Evolutionary conservation across 2,329 filamentous ascomycete genomes (phyloP).

Genomic region (Ambrosiella xylebori): DNA sequence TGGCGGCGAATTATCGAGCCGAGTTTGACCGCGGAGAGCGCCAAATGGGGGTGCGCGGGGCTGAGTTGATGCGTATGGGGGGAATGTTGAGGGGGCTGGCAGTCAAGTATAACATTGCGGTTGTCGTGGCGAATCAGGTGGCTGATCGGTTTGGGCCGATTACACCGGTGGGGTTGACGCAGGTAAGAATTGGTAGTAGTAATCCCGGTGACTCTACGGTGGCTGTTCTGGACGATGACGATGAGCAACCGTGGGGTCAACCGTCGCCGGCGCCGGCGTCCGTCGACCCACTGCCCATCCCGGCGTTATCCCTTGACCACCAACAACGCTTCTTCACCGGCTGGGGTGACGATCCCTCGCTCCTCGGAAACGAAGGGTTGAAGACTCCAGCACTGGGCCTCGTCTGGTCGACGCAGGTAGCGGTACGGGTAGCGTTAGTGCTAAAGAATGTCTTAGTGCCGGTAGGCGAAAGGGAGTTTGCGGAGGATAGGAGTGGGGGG

Average conservation of each 20-base stretch:
- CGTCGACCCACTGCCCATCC: conserved; percentile 22
- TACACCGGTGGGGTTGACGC: conserved; percentile 14
- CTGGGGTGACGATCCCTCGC: conserved; percentile 58
- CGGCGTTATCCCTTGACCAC: conserved; percentile 59
- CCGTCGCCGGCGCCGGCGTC: conserved; percentile 21
- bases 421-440: conserved; percentile 64
- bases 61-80: conserved; percentile 62
- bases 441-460: conserved; percentile 43
- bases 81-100: conserved; percentile 62
- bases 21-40: conserved; percentile 48
- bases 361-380: conserved; percentile 22
- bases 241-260: conserved; percentile 17
- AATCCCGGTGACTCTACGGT: conserved; percentile 18
- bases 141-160: conserved; percentile 55
- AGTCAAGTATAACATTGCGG: conserved; percentile 52
- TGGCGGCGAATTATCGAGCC: conserved; percentile 88
- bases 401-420: conserved; percentile 81
- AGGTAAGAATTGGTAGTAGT: conserved; percentile 7
- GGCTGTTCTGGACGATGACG: conserved; percentile 12
- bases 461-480: conserved; percentile 22
- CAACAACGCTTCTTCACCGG: conserved; percentile 92
- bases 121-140: conserved; percentile 92
- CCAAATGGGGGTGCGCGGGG: conserved; percentile 50
- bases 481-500: conserved; percentile 23
- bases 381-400: conserved; percentile 81